Evolutionary conservation across 2,329 filamentous ascomycete genomes (phyloP).

Genomic region (Aaosphaeria arxii): DNA sequence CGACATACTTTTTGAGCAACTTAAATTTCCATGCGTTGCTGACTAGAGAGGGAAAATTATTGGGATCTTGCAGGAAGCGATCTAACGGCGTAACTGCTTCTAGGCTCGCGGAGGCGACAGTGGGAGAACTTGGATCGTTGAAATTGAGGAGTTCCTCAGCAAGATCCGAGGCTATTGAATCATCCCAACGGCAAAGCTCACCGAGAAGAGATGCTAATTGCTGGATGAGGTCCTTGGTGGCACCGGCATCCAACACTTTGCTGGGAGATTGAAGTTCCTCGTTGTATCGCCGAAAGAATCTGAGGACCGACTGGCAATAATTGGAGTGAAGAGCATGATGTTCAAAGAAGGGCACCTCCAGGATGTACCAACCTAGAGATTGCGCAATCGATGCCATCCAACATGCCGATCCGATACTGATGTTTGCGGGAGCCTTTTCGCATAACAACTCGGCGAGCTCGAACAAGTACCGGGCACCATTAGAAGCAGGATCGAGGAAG

Average conservation of each 20-base stretch:
- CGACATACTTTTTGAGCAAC: constrained; percentile 68
- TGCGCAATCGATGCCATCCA: constrained; percentile 16
- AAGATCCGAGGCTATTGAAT: constrained; percentile 18
- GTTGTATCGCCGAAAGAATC: constrained; percentile 27
- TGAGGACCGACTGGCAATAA: constrained; percentile 17
- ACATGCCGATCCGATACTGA: constrained; percentile 16
- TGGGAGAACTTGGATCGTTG: constrained; percentile 20
- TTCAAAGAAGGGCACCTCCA: constrained; percentile 5
- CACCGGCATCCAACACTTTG: constrained; percentile 21
- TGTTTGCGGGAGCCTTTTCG: constrained; percentile 11
- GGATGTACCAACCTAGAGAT: constrained; percentile 20
- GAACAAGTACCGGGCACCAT: constrained; percentile 24
- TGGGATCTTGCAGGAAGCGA: constrained; percentile 19
- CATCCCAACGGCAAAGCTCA: constrained; percentile 27
- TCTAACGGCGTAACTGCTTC: constrained; percentile 4
- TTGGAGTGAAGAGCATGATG: constrained; percentile 12
- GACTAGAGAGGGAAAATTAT: constrained; percentile 50
- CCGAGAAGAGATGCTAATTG: constrained; percentile 18
- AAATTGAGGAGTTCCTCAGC: constrained; percentile 23
- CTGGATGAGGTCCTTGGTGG: constrained; percentile 23
- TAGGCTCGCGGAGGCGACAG: constrained; percentile 5
- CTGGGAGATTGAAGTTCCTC: constrained; percentile 24
- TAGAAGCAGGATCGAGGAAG: constrained; percentile 17
- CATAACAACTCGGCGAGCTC: constrained; percentile 17
- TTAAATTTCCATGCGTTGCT: constrained; percentile 67